Conservation (phyloP, 495 filamentous ascomycete genomes). For the Hypoxylon crocopeplum region DNA sequence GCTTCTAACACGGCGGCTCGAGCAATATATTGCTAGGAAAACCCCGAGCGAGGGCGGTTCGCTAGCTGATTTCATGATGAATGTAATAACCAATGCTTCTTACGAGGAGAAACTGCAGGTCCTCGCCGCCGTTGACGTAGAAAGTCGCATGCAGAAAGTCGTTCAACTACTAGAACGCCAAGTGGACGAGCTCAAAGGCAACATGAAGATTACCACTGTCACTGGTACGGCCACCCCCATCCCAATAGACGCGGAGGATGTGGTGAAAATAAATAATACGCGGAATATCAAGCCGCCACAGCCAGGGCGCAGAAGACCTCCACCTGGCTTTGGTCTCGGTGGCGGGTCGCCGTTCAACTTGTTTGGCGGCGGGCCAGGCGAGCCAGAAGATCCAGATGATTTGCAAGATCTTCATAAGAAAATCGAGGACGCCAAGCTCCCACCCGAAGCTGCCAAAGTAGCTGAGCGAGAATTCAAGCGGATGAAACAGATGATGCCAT, state of each 20-base stretch:
- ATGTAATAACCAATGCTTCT: slow-evolving; percentile 75
- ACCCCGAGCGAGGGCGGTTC: slow-evolving; percentile 78
- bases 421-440: slow-evolving; percentile 78
- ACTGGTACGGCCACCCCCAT: slow-evolving; percentile 64
- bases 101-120: slow-evolving; percentile 90
- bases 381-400: slow-evolving; percentile 56
- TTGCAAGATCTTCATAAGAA: slow-evolving; percentile 86
- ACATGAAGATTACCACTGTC: slow-evolving; percentile 76
- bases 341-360: slow-evolving; percentile 48
- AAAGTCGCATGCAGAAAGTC: slow-evolving; percentile 76
- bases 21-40: slow-evolving; percentile 82
- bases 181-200: slow-evolving; percentile 80
- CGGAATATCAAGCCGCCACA: slow-evolving; percentile 59
- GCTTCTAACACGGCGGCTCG: slow-evolving; percentile 80
- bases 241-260: slow-evolving; percentile 51
- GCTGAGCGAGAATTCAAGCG: slow-evolving; percentile 88
- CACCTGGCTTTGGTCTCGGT: slow-evolving; percentile 60
- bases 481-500: slow-evolving; percentile 92
- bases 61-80: slow-evolving; percentile 96
- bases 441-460: slow-evolving; percentile 74
- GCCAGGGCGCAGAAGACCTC: slow-evolving; percentile 50
- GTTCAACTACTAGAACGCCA: slow-evolving; percentile 82
- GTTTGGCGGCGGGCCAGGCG: slow-evolving; percentile 35
- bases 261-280: slow-evolving; percentile 52
- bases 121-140: slow-evolving; percentile 75